Base-by-base conservation (phyloP, 169 alveolate genomes). In the Plasmodium relictum region DNA sequence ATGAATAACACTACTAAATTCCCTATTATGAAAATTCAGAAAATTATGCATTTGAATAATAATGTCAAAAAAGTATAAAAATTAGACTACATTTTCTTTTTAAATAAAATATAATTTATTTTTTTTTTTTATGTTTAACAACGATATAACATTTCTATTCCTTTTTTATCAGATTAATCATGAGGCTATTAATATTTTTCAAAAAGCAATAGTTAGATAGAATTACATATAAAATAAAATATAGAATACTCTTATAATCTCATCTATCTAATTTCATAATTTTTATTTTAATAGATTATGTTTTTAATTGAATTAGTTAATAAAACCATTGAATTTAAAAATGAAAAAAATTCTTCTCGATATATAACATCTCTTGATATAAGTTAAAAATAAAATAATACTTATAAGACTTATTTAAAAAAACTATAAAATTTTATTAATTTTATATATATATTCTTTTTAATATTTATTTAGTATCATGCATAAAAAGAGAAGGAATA, bases 401-500 rank as follows among this genome's bases (percentile, higher is more conserved):
- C 16, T 61, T 2, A 61, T 8, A 61, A 22, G 48, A 24, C 1
- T 10, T 48, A 2, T 48, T 48, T 48, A 4, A 6, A 22, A 61
- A 8, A 61, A 61, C 6, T 41, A 24, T 24, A 7, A 48, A 48
- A 1, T 48, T 48, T 48, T 48, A 9, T 14, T 48, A 48, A 48
- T 9, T 48, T 1, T 4, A 61, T 24, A 61, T 24, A 61, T 44
- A 68, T 9, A 68, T 42, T 48, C 61, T 16, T 16, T 45, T 73
- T 44, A 16, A 3, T 63, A 37, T 45, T 20, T 39, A 54, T 50
- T 78, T 58, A 78, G 89, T 78, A 50, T 78, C 78, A 20, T 78
- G 89, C 45, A 78, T 78, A 78, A 45, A 65, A 22, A 78, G 89
- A 39, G 89, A 78, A 78, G 89, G 89, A 56, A 78, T 78, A 24